phyloP scores from a whole-genome alignment of 257 asterid species.

The Euphrasia confusa region DNA sequence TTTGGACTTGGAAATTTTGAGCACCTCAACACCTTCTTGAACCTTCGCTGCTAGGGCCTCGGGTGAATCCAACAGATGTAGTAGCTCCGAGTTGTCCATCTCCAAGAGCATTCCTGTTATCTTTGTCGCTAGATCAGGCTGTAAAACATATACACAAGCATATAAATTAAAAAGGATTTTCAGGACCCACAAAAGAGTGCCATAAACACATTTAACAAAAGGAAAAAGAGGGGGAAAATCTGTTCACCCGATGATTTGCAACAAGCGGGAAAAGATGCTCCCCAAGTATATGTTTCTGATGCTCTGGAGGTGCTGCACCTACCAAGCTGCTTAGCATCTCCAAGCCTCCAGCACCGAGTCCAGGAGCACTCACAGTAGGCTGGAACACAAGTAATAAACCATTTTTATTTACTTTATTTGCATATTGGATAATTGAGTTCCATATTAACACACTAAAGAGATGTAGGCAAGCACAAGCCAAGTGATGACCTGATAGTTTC shows the following conservation, averaged over 20 bases:
- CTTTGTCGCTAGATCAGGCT: slow-evolving; percentile 77
- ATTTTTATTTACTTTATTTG: slow-evolving; percentile 20
- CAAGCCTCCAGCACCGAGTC: slow-evolving; percentile 42
- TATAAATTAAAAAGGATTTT: slow-evolving; percentile 2
- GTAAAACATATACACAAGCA: slow-evolving; percentile 17
- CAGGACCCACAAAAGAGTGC: neutral
- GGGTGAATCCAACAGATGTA: slow-evolving; percentile 63
- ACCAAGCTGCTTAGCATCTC: slow-evolving; percentile 64
- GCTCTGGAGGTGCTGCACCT: slow-evolving; percentile 58
- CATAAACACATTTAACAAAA: neutral
- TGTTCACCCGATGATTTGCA: slow-evolving; percentile 52
- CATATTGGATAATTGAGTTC: slow-evolving; percentile 1
- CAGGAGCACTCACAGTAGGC: slow-evolving; percentile 28
- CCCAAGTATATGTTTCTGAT: slow-evolving; percentile 72
- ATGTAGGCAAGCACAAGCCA: slow-evolving; percentile 3
- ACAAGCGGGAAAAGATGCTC: slow-evolving; percentile 78
- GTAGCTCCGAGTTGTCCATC: slow-evolving; percentile 78
- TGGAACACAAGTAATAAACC: slow-evolving; percentile 24
- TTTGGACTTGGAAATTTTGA: slow-evolving; percentile 49
- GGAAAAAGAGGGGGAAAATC: neutral
- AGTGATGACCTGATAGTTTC: slow-evolving; percentile 48
- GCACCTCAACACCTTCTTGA: slow-evolving; percentile 69
- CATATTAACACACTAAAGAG: neutral
- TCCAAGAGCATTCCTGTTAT: slow-evolving; percentile 92
- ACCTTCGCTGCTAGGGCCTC: slow-evolving; percentile 64